phyloP scores from a whole-genome alignment of 768 basidiomycete genomes.

The Leucocoprinus leucothites region DNA sequence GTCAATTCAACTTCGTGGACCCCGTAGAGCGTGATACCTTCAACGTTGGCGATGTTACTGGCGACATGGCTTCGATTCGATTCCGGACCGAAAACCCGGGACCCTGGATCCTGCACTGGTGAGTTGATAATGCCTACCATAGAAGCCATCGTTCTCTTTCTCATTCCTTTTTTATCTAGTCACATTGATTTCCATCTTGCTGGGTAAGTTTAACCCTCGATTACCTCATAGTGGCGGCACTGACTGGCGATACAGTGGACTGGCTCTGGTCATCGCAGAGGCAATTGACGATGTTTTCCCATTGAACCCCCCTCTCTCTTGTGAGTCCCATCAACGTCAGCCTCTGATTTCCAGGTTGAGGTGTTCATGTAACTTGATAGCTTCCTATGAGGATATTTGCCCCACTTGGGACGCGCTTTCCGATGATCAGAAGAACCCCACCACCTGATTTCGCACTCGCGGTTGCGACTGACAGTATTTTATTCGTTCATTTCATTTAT shows the following conservation, averaged over 20 bases:
- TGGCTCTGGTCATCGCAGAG: background rate
- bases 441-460: background rate
- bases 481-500: too few relatives aligned
- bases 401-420: background rate
- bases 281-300: background rate
- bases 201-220: background rate
- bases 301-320: background rate
- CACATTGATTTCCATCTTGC: constrained; percentile 54
- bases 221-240: background rate
- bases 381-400: background rate
- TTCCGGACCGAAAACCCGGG: constrained; percentile 52
- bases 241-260: background rate
- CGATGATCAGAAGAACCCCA: background rate
- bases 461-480: too few relatives aligned
- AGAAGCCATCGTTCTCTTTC: background rate
- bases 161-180: constrained; percentile 18
- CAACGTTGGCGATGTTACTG: constrained; percentile 23
- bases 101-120: constrained; percentile 51
- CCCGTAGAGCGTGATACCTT: constrained; percentile 32
- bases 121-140: constrained; percentile 5
- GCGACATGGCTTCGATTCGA: constrained; percentile 42
- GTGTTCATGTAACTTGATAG: background rate
- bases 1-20: constrained; percentile 42
- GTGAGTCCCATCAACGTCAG: background rate
- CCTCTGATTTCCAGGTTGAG: background rate